A percentile compares a stretch with the other conserved stretches of the same genome.
Evolutionary conservation across 1,284 basidiomycete species (phyloP).

Genomic region (Lignosus rhinocerotis): DNA sequence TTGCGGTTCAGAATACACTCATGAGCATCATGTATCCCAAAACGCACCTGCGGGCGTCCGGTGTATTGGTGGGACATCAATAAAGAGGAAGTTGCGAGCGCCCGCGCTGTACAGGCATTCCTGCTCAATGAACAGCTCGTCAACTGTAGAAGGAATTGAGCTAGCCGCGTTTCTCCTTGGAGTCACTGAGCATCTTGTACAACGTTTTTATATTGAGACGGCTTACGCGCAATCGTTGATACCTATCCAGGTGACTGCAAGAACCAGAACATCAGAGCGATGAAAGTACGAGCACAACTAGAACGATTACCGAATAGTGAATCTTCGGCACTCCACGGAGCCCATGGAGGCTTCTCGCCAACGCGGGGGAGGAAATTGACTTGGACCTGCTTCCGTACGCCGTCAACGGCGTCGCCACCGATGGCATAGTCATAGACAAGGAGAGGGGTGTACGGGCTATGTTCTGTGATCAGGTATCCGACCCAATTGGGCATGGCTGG

Average conservation of each 20-base stretch:
- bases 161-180: conserved; percentile 8
- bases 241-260: conserved; percentile 60
- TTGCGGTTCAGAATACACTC: no score
- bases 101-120: conserved; percentile 48
- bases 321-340: conserved; percentile 42
- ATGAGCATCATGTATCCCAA: background rate
- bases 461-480: conserved; percentile 50
- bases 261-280: background rate
- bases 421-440: conserved; percentile 54
- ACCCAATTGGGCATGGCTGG: conserved; percentile 51
- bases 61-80: conserved; percentile 62
- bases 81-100: conserved; percentile 63
- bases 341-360: conserved; percentile 41
- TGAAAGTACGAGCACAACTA: background rate
- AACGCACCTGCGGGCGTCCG: conserved; percentile 45
- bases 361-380: conserved; percentile 38
- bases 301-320: conserved; percentile 45
- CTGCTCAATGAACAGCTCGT: conserved; percentile 43
- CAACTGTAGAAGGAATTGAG: conserved; percentile 22
- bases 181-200: background rate
- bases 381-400: conserved; percentile 42
- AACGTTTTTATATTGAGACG: background rate
- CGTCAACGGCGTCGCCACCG: conserved; percentile 44
- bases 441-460: conserved; percentile 36
- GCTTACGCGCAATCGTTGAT: conserved; percentile 63